These are phyloP conservation scores for Holtermannia corniformis DNA, from an alignment of 768 basidiomycete genomes.

Conservation along the genomic window DNA sequence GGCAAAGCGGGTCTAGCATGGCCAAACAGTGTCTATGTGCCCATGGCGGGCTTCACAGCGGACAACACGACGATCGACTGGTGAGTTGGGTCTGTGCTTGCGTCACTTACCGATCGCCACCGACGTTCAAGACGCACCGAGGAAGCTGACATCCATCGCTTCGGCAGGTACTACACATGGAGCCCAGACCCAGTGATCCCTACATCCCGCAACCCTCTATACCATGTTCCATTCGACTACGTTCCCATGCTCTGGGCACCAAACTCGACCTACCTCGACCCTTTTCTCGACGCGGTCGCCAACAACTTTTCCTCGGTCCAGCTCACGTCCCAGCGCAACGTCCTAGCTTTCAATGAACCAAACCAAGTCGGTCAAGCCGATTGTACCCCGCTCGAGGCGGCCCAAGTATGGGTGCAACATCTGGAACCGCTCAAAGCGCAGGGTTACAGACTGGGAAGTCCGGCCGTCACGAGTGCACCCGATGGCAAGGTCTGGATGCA, in stretches of 20 bases:
- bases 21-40: conserved; percentile 17
- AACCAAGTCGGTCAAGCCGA: conserved; percentile 49
- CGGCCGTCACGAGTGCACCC: conserved; percentile 50
- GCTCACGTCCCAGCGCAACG: conserved; percentile 8
- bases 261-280: conserved; percentile 5
- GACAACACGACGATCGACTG: conserved; percentile 11
- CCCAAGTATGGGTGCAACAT: conserved; percentile 49
- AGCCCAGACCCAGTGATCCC: conserved; percentile 8
- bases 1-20: conserved; percentile 16
- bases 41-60: conserved; percentile 16
- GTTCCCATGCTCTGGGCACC: conserved; percentile 28
- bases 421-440: conserved; percentile 48
- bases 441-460: conserved; percentile 50
- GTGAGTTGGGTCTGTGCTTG: background rate
- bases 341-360: conserved; percentile 28
- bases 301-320: conserved; percentile 5
- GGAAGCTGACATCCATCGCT: background rate
- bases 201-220: background rate
- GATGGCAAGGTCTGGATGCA: conserved; percentile 51
- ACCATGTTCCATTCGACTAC: conserved; percentile 14
- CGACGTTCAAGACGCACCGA: background rate
- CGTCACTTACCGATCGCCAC: background rate
- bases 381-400: conserved; percentile 48
- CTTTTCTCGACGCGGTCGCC: conserved; percentile 4
- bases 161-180: conserved; percentile 19